Evolutionary conservation across 768 basidiomycete species (phyloP).

Genomic region (Amanita brunnescens): DNA sequence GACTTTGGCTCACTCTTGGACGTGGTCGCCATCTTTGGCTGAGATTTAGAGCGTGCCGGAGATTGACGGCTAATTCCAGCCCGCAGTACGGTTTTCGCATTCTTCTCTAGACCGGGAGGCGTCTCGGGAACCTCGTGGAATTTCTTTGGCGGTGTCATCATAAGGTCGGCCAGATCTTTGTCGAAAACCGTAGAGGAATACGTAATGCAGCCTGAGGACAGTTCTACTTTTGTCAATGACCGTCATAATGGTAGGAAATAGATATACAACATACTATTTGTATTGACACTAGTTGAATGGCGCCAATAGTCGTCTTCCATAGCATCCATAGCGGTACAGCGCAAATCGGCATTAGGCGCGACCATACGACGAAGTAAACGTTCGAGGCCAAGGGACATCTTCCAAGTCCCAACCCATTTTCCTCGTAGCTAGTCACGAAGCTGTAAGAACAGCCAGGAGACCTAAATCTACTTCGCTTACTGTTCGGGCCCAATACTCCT

Average conservation of each 20-base stretch:
- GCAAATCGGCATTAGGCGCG: conserved; percentile 70
- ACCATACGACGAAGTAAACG: conserved; percentile 70
- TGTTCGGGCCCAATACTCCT: conserved; percentile 82
- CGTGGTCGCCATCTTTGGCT: conserved; percentile 30
- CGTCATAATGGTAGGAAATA: too few species aligned
- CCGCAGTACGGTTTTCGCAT: conserved; percentile 6
- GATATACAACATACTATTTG: background rate
- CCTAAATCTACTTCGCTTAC: conserved; percentile 26
- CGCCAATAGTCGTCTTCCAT: conserved; percentile 66
- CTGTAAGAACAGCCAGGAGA: background rate
- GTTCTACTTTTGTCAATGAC: conserved; percentile 23
- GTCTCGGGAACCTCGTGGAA: conserved; percentile 21
- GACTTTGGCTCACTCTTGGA: conserved; percentile 20
- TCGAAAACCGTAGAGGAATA: conserved; percentile 41
- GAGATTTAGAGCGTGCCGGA: conserved; percentile 33
- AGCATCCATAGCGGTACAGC: conserved; percentile 60
- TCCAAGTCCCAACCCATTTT: conserved; percentile 81
- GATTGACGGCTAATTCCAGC: conserved; percentile 11
- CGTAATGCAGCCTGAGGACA: conserved; percentile 38
- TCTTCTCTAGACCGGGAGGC: conserved; percentile 27
- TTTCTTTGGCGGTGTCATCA: conserved; percentile 24
- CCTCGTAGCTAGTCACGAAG: conserved; percentile 58
- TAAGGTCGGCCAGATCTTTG: conserved; percentile 35
- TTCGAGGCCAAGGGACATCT: conserved; percentile 57
- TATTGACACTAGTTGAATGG: conserved; percentile 34